phyloP scores from a whole-genome alignment of 106 monocot genomes.

The Platanthera guangdongensis region DNA sequence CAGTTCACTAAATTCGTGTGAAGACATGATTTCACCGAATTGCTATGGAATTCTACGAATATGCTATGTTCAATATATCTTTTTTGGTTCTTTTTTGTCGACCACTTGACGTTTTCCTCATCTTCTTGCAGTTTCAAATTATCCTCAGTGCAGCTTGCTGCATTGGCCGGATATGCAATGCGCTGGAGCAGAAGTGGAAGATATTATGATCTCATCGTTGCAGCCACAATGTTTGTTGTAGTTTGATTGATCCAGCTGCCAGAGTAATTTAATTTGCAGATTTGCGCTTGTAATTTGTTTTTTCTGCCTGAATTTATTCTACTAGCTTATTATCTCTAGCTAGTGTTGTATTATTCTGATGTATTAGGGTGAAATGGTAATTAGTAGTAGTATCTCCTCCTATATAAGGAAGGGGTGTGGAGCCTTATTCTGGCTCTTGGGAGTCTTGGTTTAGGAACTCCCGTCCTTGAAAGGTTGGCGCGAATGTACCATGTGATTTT shows the following conservation, averaged over 20 bases:
- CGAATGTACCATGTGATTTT: no score
- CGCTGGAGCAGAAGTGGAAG: constrained; percentile 63
- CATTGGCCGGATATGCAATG: constrained; percentile 49
- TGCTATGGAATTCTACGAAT: no score
- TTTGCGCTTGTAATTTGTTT: not conserved
- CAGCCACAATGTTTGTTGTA: not conserved
- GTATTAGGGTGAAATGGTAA: not conserved
- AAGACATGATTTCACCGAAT: no score
- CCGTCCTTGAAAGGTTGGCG: no score
- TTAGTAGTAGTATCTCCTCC: no score
- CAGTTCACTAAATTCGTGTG: no score
- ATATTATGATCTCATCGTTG: constrained; percentile 19
- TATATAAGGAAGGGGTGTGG: no score
- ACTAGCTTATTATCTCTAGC: not conserved
- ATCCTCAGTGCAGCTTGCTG: constrained; percentile 76
- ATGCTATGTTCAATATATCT: no score
- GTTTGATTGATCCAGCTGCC: not conserved
- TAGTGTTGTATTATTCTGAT: no score
- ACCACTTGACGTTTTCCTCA: not conserved
- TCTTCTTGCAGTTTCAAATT: constrained; percentile 47
- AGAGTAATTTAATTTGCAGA: not conserved
- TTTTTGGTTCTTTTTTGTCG: not conserved
- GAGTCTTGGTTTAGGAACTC: no score
- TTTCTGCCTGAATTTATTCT: not conserved
- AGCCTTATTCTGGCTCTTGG: no score